Conservation (phyloP, 2,329 filamentous ascomycete species). For the Chaetomiaceae sp. region DNA sequence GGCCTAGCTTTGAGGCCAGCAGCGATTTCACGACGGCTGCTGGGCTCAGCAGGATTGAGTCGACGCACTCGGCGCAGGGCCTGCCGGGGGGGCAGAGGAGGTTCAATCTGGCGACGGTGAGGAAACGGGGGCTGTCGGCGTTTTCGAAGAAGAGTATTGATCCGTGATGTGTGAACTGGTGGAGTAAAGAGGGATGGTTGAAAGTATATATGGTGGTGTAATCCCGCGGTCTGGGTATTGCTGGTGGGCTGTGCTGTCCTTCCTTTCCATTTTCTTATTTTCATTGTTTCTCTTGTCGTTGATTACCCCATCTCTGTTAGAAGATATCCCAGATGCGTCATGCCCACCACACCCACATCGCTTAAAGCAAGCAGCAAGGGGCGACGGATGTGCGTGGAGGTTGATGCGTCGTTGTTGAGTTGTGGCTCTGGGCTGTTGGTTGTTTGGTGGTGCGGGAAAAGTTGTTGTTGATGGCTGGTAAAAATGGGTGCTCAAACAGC, state of each 20-base stretch:
- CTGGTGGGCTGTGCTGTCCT: background rate
- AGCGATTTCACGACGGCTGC: constrained; percentile 90
- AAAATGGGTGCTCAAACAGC: background rate
- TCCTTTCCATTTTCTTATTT: constrained; percentile 6
- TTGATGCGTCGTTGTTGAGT: background rate
- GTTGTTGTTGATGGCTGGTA: constrained; percentile 1
- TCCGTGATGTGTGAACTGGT: constrained; percentile 2
- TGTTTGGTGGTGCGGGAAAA: background rate
- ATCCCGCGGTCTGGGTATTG: background rate
- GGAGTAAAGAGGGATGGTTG: background rate
- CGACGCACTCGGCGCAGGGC: constrained; percentile 48
- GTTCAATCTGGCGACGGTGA: constrained; percentile 28
- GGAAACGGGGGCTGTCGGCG: constrained; percentile 28
- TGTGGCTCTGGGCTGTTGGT: background rate
- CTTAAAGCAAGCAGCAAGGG: background rate
- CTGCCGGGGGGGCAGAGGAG: constrained; percentile 22
- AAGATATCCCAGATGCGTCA: constrained; percentile 22
- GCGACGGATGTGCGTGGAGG: no score
- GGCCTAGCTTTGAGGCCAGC: constrained; percentile 80
- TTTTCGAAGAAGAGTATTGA: constrained; percentile 31
- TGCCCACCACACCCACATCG: background rate
- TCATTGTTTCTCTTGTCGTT: constrained; percentile 4
- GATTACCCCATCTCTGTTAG: constrained; percentile 16
- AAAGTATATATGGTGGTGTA: background rate
- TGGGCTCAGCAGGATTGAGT: constrained; percentile 78